Conservation (phyloP, 1,284 basidiomycete species). For the Hemileia vastatrix region DNA sequence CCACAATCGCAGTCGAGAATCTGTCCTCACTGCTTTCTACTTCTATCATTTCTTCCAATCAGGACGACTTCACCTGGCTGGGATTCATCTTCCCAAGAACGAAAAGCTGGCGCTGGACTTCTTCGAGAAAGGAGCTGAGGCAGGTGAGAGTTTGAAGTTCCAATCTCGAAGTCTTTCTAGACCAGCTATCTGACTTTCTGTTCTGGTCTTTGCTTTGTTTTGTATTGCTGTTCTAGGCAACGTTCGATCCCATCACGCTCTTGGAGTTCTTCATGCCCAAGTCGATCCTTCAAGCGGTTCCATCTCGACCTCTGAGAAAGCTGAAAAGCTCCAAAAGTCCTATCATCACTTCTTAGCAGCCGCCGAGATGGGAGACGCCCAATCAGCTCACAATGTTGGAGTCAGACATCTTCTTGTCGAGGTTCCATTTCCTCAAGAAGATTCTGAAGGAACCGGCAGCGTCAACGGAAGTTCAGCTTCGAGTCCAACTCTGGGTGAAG, state of each 20-base stretch:
- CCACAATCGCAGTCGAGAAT: too few species aligned
- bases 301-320: conserved; percentile 13
- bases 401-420: conserved; percentile 29
- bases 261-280: conserved; percentile 24
- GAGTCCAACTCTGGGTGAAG: too few species aligned
- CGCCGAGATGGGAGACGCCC: conserved; percentile 33
- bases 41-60: too few species aligned
- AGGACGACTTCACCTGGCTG: conserved; percentile 25
- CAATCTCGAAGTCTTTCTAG: too few species aligned
- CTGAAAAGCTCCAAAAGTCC: conserved; percentile 22
- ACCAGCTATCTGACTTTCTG: too few species aligned
- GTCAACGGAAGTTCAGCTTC: background rate
- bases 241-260: conserved; percentile 25
- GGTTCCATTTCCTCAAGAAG: background rate
- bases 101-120: conserved; percentile 15
- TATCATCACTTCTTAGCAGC: conserved; percentile 32
- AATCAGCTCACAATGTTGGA: conserved; percentile 36
- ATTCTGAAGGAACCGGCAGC: background rate
- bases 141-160: conserved; percentile 5
- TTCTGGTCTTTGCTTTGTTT: too few species aligned
- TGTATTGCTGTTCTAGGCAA: conserved; percentile 9
- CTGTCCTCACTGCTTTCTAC: too few species aligned
- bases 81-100: conserved; percentile 26
- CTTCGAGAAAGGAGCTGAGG: conserved; percentile 30
- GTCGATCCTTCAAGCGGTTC: background rate